Evolutionary conservation across 371 early-diverging fungal genomes (phyloP).

Genomic region (Fennellomyces sp.): DNA sequence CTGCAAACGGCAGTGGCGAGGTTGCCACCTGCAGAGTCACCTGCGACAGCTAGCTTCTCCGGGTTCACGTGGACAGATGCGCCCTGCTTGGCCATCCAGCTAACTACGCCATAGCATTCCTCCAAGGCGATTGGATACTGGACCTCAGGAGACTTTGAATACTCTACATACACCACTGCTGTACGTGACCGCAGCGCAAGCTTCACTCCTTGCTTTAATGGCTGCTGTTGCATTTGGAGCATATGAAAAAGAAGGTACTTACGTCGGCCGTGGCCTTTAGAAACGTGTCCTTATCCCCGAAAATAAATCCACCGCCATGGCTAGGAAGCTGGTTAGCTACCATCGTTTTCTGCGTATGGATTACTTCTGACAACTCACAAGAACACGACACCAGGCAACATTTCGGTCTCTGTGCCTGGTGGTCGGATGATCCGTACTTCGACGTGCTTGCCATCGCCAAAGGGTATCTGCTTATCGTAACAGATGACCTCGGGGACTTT

Average conservation of each 20-base stretch:
- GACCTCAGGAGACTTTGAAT: slow-evolving; percentile 12
- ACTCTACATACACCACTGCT: slow-evolving; percentile 15
- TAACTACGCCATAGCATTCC: slow-evolving; percentile 9
- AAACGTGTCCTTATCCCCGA: slow-evolving; percentile 15
- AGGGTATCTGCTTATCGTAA: background rate
- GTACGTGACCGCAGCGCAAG: slow-evolving; percentile 2
- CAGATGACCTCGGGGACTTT: background rate
- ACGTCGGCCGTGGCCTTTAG: slow-evolving; percentile 9
- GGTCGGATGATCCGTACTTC: slow-evolving; percentile 6
- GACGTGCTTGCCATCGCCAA: background rate
- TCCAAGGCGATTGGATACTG: slow-evolving; percentile 14
- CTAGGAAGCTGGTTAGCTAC: background rate
- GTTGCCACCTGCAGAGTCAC: slow-evolving; percentile 29
- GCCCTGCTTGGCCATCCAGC: slow-evolving; percentile 10
- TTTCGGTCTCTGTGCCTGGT: slow-evolving; percentile 4
- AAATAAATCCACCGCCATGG: slow-evolving; percentile 24
- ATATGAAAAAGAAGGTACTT: no score
- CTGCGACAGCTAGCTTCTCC: slow-evolving; percentile 14
- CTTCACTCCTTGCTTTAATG: no score
- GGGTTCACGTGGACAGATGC: slow-evolving; percentile 7
- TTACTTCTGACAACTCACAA: slow-evolving; percentile 5
- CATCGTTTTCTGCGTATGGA: no score
- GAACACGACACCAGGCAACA: slow-evolving; percentile 12
- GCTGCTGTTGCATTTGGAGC: no score
- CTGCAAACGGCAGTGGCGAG: slow-evolving; percentile 15